Conservation (phyloP, 2,329 filamentous ascomycete species). For the Penicillium sumatraense region DNA sequence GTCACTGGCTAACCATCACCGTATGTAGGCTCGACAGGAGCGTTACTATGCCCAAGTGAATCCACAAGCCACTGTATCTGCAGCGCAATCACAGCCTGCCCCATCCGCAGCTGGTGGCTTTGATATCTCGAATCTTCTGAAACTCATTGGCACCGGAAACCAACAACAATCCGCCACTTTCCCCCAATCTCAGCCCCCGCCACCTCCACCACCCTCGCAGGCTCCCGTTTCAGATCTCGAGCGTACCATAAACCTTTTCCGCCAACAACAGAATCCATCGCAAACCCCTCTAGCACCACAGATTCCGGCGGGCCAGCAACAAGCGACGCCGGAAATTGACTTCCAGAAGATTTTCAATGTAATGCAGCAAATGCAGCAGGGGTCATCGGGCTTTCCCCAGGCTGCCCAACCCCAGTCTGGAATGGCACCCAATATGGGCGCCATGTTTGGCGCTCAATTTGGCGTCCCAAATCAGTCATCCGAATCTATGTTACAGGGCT, state of each 20-base stretch:
- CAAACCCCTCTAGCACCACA: slow-evolving; percentile 20
- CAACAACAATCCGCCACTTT: slow-evolving; percentile 37
- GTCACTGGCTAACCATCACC: not conserved
- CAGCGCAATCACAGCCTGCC: slow-evolving; percentile 23
- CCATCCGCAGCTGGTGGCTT: slow-evolving; percentile 28
- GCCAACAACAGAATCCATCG: slow-evolving; percentile 13
- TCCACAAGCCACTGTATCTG: slow-evolving; percentile 30
- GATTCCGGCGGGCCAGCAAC: slow-evolving; percentile 35
- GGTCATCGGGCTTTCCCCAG: slow-evolving; percentile 28
- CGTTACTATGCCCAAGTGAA: slow-evolving; percentile 45
- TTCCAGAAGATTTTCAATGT: slow-evolving; percentile 45
- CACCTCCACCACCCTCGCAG: slow-evolving; percentile 30
- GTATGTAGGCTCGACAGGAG: slow-evolving; percentile 44
- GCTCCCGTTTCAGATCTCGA: slow-evolving; percentile 31
- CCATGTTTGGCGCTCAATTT: slow-evolving; percentile 41
- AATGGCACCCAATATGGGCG: slow-evolving; percentile 40
- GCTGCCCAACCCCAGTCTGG: slow-evolving; percentile 31
- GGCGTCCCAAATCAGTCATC: slow-evolving; percentile 27
- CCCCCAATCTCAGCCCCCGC: slow-evolving; percentile 32
- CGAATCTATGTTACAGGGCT: slow-evolving; percentile 19
- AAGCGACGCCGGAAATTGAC: slow-evolving; percentile 34
- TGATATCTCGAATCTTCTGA: slow-evolving; percentile 48
- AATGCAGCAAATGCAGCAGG: slow-evolving; percentile 45
- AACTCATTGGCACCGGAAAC: slow-evolving; percentile 44
- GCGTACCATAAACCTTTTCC: slow-evolving; percentile 14